phyloP scores from a whole-genome alignment of 1,284 basidiomycete genomes.

The Xanthoconium separans region DNA sequence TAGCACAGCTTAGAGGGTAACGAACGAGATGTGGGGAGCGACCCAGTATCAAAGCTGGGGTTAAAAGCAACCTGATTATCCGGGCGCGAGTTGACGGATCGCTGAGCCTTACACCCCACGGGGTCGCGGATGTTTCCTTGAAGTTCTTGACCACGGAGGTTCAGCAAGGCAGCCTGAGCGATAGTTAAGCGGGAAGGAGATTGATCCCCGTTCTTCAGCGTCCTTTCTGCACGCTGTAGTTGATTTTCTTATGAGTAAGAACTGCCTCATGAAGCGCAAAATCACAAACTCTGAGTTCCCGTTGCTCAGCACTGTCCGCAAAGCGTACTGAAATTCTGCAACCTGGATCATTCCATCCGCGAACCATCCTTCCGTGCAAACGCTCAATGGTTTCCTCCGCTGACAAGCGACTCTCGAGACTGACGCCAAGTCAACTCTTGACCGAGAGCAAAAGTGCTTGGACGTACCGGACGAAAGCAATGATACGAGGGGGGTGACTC shows the following conservation, averaged over 20 bases:
- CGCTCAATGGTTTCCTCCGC: slow-evolving; percentile 73
- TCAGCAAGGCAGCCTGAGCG: slow-evolving; percentile 71
- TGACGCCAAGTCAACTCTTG: slow-evolving; percentile 24
- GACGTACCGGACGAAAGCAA: slow-evolving; percentile 69
- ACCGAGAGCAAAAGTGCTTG: not conserved
- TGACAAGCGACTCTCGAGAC: slow-evolving; percentile 62
- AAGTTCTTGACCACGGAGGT: slow-evolving; percentile 63
- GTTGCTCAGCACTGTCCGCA: slow-evolving; percentile 59
- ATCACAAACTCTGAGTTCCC: slow-evolving; percentile 44
- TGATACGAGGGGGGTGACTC: slow-evolving; percentile 70
- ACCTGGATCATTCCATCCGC: slow-evolving; percentile 69
- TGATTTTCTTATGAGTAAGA: not conserved
- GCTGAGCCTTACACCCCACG: slow-evolving; percentile 3
- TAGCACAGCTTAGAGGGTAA: slow-evolving; percentile 22
- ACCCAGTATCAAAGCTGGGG: not conserved
- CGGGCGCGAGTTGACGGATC: not conserved
- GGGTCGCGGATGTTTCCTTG: slow-evolving; percentile 18
- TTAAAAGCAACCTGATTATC: slow-evolving; percentile 5
- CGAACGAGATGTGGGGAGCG: slow-evolving; percentile 19
- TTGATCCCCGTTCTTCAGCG: slow-evolving; percentile 51
- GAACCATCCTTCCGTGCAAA: slow-evolving; percentile 73
- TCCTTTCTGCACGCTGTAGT: slow-evolving; percentile 46
- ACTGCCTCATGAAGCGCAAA: not conserved
- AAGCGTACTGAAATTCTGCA: slow-evolving; percentile 73
- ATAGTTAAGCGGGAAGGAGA: slow-evolving; percentile 67